Evolutionary conservation across 768 basidiomycete genomes (phyloP).

Genomic region (Lactarius evosmus): DNA sequence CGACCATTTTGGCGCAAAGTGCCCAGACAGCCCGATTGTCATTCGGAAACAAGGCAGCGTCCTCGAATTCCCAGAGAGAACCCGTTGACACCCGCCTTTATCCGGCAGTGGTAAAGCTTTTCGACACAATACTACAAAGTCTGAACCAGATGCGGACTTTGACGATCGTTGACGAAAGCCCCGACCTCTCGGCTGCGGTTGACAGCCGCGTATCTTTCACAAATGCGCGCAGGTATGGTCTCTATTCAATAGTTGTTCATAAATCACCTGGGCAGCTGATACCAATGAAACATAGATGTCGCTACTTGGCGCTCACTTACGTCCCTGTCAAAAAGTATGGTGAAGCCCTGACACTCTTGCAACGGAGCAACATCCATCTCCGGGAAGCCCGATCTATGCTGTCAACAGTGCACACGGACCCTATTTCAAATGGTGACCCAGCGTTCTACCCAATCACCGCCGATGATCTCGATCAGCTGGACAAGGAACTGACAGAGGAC

Average conservation of each 20-base stretch:
- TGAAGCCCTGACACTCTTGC: constrained; percentile 66
- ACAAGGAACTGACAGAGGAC: constrained; percentile 46
- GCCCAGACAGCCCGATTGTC: constrained; percentile 29
- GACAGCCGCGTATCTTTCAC: constrained; percentile 74
- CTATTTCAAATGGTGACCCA: constrained; percentile 41
- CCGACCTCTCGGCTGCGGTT: constrained; percentile 73
- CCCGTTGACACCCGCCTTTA: constrained; percentile 70
- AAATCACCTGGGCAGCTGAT: constrained; percentile 9
- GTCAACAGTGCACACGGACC: constrained; percentile 46
- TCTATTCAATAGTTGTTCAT: constrained; percentile 7
- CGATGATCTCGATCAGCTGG: constrained; percentile 49
- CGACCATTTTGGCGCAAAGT: constrained; percentile 52
- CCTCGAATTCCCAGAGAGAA: constrained; percentile 39
- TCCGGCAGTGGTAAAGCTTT: constrained; percentile 83
- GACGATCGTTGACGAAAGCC: constrained; percentile 83
- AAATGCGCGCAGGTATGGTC: constrained; percentile 63
- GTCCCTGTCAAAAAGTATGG: constrained; percentile 64
- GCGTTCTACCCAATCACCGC: constrained; percentile 54
- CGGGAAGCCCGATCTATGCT: constrained; percentile 64
- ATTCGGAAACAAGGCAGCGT: constrained; percentile 21
- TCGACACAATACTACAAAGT: constrained; percentile 83
- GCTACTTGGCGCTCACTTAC: constrained; percentile 77
- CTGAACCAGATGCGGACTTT: constrained; percentile 79
- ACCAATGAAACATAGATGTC: constrained; percentile 46
- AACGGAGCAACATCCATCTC: constrained; percentile 67